These are phyloP conservation scores for Penicillium frequentans DNA, from an alignment of 2,329 filamentous ascomycete species.

Conservation along the genomic window DNA sequence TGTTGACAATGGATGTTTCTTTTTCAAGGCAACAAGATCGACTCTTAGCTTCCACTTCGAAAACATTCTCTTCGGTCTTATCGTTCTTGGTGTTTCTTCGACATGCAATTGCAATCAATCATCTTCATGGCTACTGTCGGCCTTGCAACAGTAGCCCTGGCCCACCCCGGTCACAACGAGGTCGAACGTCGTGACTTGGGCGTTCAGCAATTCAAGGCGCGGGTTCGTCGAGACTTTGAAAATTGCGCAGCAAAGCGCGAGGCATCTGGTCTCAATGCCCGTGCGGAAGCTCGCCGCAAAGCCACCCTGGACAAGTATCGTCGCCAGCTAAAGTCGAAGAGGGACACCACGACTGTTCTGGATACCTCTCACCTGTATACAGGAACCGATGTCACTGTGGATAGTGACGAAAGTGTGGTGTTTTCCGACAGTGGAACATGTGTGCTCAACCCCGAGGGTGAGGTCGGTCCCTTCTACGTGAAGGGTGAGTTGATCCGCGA, in stretches of 20 bases:
- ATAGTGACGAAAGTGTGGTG: not conserved
- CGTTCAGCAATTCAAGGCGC: not conserved
- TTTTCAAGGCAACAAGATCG: not conserved
- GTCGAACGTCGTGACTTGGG: not conserved
- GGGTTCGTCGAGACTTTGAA: slow-evolving; percentile 1
- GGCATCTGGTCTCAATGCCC: slow-evolving; percentile 1
- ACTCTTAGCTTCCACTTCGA: not conserved
- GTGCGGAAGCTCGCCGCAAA: slow-evolving; percentile 6
- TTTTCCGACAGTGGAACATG: slow-evolving; percentile 29
- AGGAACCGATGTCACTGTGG: slow-evolving; percentile 2
- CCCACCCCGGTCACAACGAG: slow-evolving; percentile 6
- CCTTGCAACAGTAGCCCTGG: not conserved
- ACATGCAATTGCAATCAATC: not conserved
- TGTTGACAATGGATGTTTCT: not conserved
- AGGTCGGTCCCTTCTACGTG: slow-evolving; percentile 49
- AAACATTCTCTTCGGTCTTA: not conserved
- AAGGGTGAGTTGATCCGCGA: slow-evolving; percentile 39
- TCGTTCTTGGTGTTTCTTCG: not conserved
- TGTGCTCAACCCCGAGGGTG: slow-evolving; percentile 52
- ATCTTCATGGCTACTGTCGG: not conserved
- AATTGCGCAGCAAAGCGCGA: slow-evolving; percentile 2
- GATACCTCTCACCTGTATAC: not conserved
- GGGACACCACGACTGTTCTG: slow-evolving; percentile 1
- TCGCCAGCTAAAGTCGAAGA: not conserved
- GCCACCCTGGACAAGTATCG: slow-evolving; percentile 1